Conservation (phyloP, 179 eudicot genomes). For the Silene vulgaris region DNA sequence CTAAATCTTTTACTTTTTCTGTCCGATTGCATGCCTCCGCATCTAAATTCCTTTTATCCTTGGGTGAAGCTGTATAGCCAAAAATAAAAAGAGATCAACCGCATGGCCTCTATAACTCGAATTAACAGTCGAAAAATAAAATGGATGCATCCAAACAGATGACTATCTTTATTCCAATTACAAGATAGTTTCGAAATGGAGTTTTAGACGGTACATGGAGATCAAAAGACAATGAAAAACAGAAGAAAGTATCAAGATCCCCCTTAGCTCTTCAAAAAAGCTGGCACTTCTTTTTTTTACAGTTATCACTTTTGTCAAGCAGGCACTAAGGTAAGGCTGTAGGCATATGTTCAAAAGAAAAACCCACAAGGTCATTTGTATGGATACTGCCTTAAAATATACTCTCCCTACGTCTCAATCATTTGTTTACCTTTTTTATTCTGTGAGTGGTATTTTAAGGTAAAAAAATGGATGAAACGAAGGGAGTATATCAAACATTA, state of each 20-base stretch:
- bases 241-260: too few species aligned
- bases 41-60: slow-evolving; percentile 37
- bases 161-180: neutral
- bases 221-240: too few species aligned
- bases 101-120: slow-evolving; percentile 11
- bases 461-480: too few species aligned
- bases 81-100: slow-evolving; percentile 16
- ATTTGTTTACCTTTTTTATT: too few species aligned
- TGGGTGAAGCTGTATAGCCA: slow-evolving; percentile 36
- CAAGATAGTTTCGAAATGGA: neutral
- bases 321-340: neutral
- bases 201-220: too few species aligned
- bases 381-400: neutral
- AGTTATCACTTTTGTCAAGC: neutral
- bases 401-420: too few species aligned
- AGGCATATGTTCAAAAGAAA: neutral
- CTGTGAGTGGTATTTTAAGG: too few species aligned
- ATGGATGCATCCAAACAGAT: neutral
- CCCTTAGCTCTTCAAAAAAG: too few species aligned
- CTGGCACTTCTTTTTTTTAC: too few species aligned
- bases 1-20: slow-evolving; percentile 73
- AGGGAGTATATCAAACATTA: neutral
- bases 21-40: slow-evolving; percentile 35
- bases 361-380: neutral
- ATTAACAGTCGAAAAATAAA: neutral